Conservation (phyloP, 176 grass and related monocot genomes). For the Ampelocalamus luodianensis region DNA sequence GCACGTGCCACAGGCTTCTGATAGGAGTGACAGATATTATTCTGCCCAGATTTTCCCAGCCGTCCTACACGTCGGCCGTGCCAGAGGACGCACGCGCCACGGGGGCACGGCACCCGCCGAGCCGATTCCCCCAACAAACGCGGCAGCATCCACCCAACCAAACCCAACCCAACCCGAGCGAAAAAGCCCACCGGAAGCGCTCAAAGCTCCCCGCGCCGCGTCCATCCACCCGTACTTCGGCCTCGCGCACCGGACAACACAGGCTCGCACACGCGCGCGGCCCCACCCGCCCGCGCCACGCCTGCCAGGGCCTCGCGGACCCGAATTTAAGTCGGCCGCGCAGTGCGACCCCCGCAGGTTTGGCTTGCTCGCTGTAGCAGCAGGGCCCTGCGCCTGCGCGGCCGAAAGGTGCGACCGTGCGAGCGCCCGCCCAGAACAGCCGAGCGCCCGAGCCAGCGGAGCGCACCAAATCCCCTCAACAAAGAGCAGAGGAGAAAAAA, state of each 20-base stretch:
- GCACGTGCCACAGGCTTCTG: neutral
- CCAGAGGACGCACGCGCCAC: neutral
- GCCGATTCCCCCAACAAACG: neutral
- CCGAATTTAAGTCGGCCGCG: neutral
- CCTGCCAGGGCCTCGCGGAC: neutral
- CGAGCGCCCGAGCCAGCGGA: neutral
- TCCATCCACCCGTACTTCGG: neutral
- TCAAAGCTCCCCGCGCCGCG: neutral
- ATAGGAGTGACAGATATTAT: neutral
- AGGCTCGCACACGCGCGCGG: no score
- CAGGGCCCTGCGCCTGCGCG: neutral
- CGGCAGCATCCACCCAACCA: neutral
- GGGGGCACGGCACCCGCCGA: neutral
- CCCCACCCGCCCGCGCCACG: no score
- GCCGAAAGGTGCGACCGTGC: neutral
- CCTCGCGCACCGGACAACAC: neutral
- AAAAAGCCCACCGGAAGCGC: neutral
- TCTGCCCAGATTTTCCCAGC: neutral
- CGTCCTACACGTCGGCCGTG: neutral
- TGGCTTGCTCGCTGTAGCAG: neutral
- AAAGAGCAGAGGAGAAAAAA: neutral
- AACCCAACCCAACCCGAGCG: neutral
- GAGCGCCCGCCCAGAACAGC: neutral
- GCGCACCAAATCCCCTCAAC: neutral
- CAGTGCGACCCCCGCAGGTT: neutral